Evolutionary conservation across 192 early-diverging fungal genomes (phyloP), one percentile per base, ranked within the genome.

Genomic region (Entrophospora sp.): DNA sequence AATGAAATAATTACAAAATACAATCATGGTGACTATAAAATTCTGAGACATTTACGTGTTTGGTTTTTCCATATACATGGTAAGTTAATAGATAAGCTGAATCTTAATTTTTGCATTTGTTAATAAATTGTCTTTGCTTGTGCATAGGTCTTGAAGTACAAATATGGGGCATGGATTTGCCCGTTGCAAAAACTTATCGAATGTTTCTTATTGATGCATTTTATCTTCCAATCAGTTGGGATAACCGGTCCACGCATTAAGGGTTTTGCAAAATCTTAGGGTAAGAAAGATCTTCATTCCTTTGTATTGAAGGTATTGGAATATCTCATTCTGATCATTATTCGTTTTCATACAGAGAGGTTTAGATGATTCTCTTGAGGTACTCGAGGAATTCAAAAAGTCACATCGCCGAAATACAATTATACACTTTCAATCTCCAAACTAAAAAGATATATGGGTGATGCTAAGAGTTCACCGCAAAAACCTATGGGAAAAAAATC

Each of bases 1-100:
- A 44, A 62, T 44, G 37, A 43, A 24, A 62, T 38, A 28, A 31
- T 31, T 38, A 40, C 6, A 40, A 62, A 62, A 44, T 44, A 44
- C 32, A 27, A 25, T 31, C 44, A 38, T 8, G 60, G 37, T 20
- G 28, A 43, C 44, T 62, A 28, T 44, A 43, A 36, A 44, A 43
- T 44, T 36, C 24, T 62, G 32, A 36, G 37, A 36, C 37, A 31
- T 20, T 25, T 62, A 42, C 24, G 44, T 44, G 44, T 62, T 24
- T 62, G 38, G 36, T 62, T 62, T 62, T 24, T 62, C 44, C 37
- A 62, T 24, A 44, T 43, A 62, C 44, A 62, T 62, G 60, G 60
- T 62, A 62, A 62, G 60, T 28, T 44, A 27, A 43, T 62, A 44
- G 38, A 44, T 40, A 40, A 40, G 38, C 38, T 40, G 38, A 40